Evolutionary conservation across 2,329 filamentous ascomycete genomes (phyloP), one percentile per base, ranked within the genome.

Genomic region (Cladosporium colombiae): DNA sequence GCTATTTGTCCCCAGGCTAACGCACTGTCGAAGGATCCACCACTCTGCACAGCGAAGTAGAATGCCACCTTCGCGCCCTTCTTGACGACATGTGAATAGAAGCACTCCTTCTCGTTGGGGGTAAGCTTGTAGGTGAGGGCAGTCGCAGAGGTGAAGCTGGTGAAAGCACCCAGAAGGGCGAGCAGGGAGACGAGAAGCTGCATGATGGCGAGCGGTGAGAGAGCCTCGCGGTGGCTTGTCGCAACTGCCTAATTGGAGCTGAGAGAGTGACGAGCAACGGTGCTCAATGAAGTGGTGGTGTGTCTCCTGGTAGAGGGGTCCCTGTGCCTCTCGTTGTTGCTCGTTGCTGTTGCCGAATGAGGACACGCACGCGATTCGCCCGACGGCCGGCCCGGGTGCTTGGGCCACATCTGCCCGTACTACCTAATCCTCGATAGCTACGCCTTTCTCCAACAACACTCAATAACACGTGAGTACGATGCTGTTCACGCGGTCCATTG

Each of bases 41-140:
- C 95, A 10, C 93, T 94, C 96, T 99, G 95, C 83, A 99, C 95
- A 67, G 95, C 96, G 81, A 99, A 99, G 83, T 99, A 99, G 78
- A 99, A 99, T 59, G 95, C 93, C 72, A 99, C 85, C 86, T 99
- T 99, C 74, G 91, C 88, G 73, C 89, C 89, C 77, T 87, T 85
- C 77, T 91, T 87, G 70, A 93, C 88, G 64, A 94, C 89, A 71
- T 88, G 83, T 65, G 91, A 87, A 79, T 91, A 97, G 87, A 99
- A 99, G 84, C 95, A 99, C 67, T 95, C 92, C 81, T 91, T 93
- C 84, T 98, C 95, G 82, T 96, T 91, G 60, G 95, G 91, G 62
- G 85, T 82, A 56, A 99, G 85, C 81, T 93, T 92, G 84, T 97
- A 99, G 57, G 95, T 99, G 76, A 99, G 85, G 49, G 95, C 93